Percentiles rank a stretch among this genome's conserved stretches.
Evolutionary conservation across 768 basidiomycete species (phyloP).

Genomic region (Kwoniella europaea): DNA sequence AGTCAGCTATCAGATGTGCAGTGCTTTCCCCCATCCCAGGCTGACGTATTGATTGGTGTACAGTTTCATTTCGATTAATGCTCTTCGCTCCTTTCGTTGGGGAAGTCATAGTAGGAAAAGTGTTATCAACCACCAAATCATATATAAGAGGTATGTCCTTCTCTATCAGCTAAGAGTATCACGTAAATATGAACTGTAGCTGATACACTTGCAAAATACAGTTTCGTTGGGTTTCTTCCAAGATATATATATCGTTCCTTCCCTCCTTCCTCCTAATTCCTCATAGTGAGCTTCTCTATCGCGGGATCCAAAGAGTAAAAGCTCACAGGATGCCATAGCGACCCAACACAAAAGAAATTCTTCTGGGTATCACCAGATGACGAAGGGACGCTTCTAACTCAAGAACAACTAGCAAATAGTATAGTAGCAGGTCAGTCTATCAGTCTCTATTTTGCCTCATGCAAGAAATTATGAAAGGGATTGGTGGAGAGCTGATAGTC

Average conservation of each 20-base stretch:
- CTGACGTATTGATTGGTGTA: background rate
- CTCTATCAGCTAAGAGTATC: background rate
- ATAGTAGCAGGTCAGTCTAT: conserved; percentile 26
- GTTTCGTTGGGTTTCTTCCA: conserved; percentile 92
- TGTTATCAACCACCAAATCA: conserved; percentile 82
- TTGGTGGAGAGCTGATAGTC: background rate
- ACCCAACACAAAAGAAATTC: conserved; percentile 51
- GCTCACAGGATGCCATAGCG: conserved; percentile 38
- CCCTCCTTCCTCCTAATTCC: conserved; percentile 76
- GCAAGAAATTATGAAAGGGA: background rate
- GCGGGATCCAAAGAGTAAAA: too few species aligned
- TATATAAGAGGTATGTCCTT: conserved; percentile 74
- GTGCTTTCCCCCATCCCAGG: too few species aligned
- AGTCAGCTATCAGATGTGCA: conserved; percentile 18
- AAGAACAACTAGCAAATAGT: conserved; percentile 40
- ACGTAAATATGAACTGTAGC: background rate
- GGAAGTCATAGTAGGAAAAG: conserved; percentile 87
- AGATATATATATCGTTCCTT: conserved; percentile 81
- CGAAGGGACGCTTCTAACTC: conserved; percentile 36
- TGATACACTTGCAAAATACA: conserved; percentile 51
- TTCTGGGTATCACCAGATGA: conserved; percentile 55
- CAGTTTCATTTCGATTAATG: conserved; percentile 86
- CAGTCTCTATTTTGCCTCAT: background rate
- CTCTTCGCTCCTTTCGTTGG: conserved; percentile 89
- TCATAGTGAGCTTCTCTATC: conserved; percentile 52